Evolutionary conservation across 495 filamentous ascomycete genomes (phyloP), one percentile per base, ranked within the genome.

Genomic region (Saxophila tyrrhenica): DNA sequence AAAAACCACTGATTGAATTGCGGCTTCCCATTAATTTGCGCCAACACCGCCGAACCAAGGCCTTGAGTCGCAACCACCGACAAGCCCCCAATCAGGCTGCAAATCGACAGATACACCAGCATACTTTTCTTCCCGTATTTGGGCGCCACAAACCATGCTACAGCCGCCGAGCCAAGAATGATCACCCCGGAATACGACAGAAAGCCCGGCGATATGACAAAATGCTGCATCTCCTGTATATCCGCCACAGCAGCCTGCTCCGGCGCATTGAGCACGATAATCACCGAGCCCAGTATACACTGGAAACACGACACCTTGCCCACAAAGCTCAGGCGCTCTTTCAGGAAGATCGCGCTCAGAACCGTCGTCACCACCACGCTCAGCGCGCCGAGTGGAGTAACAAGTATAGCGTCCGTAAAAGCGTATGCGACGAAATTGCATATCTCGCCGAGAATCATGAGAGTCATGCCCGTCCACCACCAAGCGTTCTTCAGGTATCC

Each of bases 1-100:
- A 91, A 66, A 68, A 98, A 98, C 90, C 90, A 96, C 66, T 97
- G 79, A 64, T 95, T 96, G 67, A 94, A 98, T 75, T 98, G 94
- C 21, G 76, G 67, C 23, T 80, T 75, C 19, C 90, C 92, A 25
- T 78, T 76, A 35, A 84, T 83, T 71, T 95, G 89, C 16, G 91
- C 82, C 23, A 95, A 76, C 57, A 98, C 87, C 20, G 92, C 92
- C 48, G 92, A 83, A 44, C 92, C 92, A 50, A 98, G 72, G 13
- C 92, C 92, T 70, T 97, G 94, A 1, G 89, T 98, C 22, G 86
- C 84, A 45, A 97, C 92, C 3, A 97, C 94, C 68, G 89, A 95
- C 64, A 97, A 73, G 3, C 92, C 92, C 61, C 92, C 92, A 57
- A 96, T 83, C 69, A 91, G 76, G 72, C 87, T 94, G 78, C 92